These are phyloP conservation scores for Epichloe gansuensis DNA, from an alignment of 2,329 filamentous ascomycete species.

Conservation along the genomic window DNA sequence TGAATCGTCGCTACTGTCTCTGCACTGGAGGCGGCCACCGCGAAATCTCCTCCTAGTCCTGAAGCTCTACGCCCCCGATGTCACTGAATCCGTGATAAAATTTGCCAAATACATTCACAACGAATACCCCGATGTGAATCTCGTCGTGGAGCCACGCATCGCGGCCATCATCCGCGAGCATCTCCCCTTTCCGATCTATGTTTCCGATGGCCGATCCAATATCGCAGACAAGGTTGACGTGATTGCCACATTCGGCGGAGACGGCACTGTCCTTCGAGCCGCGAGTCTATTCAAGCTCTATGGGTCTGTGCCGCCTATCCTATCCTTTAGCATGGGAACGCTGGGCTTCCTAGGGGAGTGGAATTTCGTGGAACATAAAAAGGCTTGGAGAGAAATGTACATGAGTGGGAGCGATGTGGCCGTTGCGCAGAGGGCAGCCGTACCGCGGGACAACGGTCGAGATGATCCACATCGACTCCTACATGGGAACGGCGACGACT, in stretches of 20 bases:
- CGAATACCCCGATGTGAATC: slow-evolving; percentile 67
- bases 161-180: slow-evolving; percentile 57
- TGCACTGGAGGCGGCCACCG: slow-evolving; percentile 41
- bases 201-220: slow-evolving; percentile 32
- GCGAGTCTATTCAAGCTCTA: slow-evolving; percentile 58
- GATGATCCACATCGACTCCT: slow-evolving; percentile 1
- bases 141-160: slow-evolving; percentile 70
- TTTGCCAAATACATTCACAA: slow-evolving; percentile 60
- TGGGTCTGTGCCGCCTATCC: slow-evolving; percentile 70
- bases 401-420: slow-evolving; percentile 53
- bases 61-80: slow-evolving; percentile 42
- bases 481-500: background rate
- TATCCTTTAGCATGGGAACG: slow-evolving; percentile 95
- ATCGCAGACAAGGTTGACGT: slow-evolving; percentile 77
- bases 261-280: slow-evolving; percentile 33
- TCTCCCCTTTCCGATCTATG: slow-evolving; percentile 64
- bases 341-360: slow-evolving; percentile 91
- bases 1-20: slow-evolving; percentile 39
- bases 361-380: slow-evolving; percentile 88
- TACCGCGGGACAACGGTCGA: slow-evolving; percentile 17
- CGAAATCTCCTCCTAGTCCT: slow-evolving; percentile 45
- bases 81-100: slow-evolving; percentile 37
- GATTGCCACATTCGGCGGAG: slow-evolving; percentile 80
- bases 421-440: slow-evolving; percentile 27
- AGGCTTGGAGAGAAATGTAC: slow-evolving; percentile 84